Conservation (phyloP, 495 filamentous ascomycete species). For the Daldinia decipiens region DNA sequence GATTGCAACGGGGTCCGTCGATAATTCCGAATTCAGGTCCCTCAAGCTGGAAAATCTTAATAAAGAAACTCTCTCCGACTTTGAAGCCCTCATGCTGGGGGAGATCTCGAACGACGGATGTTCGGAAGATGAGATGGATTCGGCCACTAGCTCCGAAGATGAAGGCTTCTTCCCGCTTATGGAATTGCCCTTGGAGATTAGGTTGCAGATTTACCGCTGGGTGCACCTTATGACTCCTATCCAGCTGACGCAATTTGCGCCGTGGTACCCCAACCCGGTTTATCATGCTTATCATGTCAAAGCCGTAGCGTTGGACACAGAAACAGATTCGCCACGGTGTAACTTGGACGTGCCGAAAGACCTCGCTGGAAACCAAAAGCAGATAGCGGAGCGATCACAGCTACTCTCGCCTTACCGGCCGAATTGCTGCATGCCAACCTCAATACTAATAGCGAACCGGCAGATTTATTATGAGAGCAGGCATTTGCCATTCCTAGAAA, state of each 20-base stretch:
- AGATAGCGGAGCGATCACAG: not conserved
- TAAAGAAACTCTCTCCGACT: slow-evolving; percentile 29
- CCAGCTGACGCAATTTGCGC: slow-evolving; percentile 32
- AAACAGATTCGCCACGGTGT: not conserved
- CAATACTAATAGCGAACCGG: slow-evolving; percentile 45
- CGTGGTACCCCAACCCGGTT: slow-evolving; percentile 46
- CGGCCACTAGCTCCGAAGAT: slow-evolving; percentile 17
- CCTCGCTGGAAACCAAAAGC: slow-evolving; percentile 1
- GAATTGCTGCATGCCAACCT: slow-evolving; percentile 44
- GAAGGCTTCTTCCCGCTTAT: slow-evolving; percentile 46
- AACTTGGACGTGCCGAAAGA: not conserved
- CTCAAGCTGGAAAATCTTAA: slow-evolving; percentile 18
- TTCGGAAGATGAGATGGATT: slow-evolving; percentile 36
- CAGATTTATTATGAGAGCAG: slow-evolving; percentile 51
- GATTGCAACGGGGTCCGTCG: not conserved
- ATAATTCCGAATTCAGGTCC: slow-evolving; percentile 2
- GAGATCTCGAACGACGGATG: slow-evolving; percentile 41
- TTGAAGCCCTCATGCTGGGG: slow-evolving; percentile 47
- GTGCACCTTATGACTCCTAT: slow-evolving; percentile 44
- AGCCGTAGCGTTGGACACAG: slow-evolving; percentile 24
- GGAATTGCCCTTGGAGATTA: slow-evolving; percentile 49
- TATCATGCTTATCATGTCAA: slow-evolving; percentile 43
- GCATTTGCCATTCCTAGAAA: slow-evolving; percentile 47
- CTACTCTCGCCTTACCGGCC: slow-evolving; percentile 49
- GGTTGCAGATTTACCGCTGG: slow-evolving; percentile 50